A percentile compares a stretch with the other conserved stretches of the same genome.
Conservation (phyloP, 73 alveolate genomes). For the Tetrahymena malaccensis region DNA sequence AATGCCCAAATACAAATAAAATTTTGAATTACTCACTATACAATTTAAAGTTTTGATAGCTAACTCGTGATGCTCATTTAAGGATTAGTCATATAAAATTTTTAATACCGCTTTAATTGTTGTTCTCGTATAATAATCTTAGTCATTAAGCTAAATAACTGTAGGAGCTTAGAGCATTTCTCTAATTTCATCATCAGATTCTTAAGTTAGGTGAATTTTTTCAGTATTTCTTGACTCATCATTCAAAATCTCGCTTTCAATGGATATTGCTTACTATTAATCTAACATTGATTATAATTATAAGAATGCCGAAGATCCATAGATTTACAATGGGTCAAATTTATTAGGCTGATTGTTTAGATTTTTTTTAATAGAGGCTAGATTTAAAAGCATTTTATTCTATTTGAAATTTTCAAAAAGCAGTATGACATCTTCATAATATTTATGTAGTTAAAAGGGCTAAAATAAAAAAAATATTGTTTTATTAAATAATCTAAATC, state of each 20-base stretch:
- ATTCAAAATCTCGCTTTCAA: background rate
- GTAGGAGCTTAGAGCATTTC: background rate
- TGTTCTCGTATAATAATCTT: background rate
- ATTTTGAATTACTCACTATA: background rate
- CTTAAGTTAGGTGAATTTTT: background rate
- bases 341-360: background rate
- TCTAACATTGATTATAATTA: background rate
- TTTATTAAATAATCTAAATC: background rate
- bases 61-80: background rate
- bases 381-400: background rate
- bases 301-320: background rate
- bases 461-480: background rate
- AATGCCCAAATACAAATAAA: too few relatives aligned
- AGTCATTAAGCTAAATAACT: background rate
- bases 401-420: background rate
- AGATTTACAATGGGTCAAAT: background rate
- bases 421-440: background rate
- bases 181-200: background rate
- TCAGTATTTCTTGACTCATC: background rate
- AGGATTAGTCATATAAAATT: background rate
- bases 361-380: background rate
- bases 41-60: background rate
- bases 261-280: background rate
- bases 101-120: background rate
- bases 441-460: background rate